phyloP scores from a whole-genome alignment of 2,329 filamentous ascomycete species.

The Zymoseptoria ardabiliae region DNA sequence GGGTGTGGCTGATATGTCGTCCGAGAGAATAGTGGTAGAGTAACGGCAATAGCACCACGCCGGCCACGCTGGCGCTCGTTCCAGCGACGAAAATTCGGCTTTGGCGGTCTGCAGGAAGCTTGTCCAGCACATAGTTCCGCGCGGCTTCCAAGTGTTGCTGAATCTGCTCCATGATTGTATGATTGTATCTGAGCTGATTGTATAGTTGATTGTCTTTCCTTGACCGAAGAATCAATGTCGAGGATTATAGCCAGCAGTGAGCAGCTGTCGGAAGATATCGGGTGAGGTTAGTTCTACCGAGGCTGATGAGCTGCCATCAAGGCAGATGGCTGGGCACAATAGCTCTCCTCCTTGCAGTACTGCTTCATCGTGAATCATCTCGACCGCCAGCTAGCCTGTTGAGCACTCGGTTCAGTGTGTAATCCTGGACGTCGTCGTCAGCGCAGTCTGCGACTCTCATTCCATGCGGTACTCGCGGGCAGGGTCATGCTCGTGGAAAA shows the following conservation, averaged over 20 bases:
- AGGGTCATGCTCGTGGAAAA: too few relatives aligned
- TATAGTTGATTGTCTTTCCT: neutral
- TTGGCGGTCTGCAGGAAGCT: conserved; percentile 13
- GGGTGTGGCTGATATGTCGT: conserved; percentile 13
- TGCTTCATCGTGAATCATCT: neutral
- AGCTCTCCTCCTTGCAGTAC: too few relatives aligned
- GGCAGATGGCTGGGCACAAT: too few relatives aligned
- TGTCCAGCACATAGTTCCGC: conserved; percentile 7
- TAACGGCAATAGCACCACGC: conserved; percentile 13
- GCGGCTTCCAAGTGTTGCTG: conserved; percentile 7
- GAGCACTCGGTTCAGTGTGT: too few relatives aligned
- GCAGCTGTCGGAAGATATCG: neutral
- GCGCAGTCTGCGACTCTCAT: too few relatives aligned
- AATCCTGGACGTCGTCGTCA: too few relatives aligned
- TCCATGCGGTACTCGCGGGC: too few relatives aligned
- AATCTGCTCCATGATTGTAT: conserved; percentile 5
- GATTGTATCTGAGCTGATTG: neutral
- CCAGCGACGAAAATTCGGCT: conserved; percentile 12
- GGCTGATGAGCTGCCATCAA: neutral
- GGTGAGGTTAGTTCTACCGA: neutral
- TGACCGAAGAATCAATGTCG: neutral
- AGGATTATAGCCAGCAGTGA: neutral
- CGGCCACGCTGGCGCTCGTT: conserved; percentile 11
- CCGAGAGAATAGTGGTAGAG: conserved; percentile 14
- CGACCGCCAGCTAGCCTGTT: neutral